Percentiles rank a stretch among this genome's conserved stretches.
phyloP scores from a whole-genome alignment of 805 yeast genomes.

The Lipomyces spencermartinsiae region DNA sequence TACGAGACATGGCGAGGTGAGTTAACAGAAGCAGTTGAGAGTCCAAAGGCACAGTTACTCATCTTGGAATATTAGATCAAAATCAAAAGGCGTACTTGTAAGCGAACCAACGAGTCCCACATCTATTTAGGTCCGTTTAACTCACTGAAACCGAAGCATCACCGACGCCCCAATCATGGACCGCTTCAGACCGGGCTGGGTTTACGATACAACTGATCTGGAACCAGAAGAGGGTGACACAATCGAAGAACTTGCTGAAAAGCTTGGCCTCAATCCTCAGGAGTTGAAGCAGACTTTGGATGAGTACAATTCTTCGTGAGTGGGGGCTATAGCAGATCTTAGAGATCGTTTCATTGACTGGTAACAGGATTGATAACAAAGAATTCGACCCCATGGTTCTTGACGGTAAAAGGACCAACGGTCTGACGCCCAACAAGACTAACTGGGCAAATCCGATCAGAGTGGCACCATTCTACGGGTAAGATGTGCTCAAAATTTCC shows the following conservation, averaged over 20 bases:
- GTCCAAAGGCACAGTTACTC: neutral
- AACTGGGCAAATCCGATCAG: slow-evolving; percentile 10
- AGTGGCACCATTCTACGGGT: slow-evolving; percentile 13
- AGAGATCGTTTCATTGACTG: no score
- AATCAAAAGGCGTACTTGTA: no score
- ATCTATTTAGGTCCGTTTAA: no score
- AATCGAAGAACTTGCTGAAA: slow-evolving; percentile 4
- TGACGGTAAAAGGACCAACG: slow-evolving; percentile 4
- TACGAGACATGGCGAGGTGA: slow-evolving; percentile 11
- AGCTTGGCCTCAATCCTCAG: neutral
- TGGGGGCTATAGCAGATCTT: neutral
- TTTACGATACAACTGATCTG: slow-evolving; percentile 4
- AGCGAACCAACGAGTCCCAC: no score
- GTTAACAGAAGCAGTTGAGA: neutral
- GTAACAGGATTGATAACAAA: neutral
- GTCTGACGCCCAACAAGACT: slow-evolving; percentile 5
- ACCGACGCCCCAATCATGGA: slow-evolving; percentile 7
- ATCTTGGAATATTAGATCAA: no score
- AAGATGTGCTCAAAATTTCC: no score
- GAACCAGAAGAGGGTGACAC: slow-evolving; percentile 11
- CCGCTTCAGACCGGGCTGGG: slow-evolving; percentile 8
- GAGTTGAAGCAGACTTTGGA: slow-evolving; percentile 7
- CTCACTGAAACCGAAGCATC: no score
- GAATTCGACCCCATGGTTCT: slow-evolving; percentile 4
- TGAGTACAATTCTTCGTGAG: slow-evolving; percentile 8